Evolutionary conservation across 1,284 basidiomycete genomes (phyloP).

Genomic region (Trichosporon sp.): DNA sequence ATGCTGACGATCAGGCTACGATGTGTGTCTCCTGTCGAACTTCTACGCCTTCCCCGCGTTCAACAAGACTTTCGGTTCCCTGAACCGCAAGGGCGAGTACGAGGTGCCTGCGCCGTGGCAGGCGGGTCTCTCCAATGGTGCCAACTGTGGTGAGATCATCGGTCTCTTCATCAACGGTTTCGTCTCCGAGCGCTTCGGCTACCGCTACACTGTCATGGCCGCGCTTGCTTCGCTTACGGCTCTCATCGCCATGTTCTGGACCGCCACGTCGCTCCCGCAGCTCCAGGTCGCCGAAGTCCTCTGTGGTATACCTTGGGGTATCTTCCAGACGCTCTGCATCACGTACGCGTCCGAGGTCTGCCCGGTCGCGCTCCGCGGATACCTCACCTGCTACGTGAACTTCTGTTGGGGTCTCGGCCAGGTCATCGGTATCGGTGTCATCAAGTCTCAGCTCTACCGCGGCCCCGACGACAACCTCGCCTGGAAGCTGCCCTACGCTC

Average conservation of each 20-base stretch:
- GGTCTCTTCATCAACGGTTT: conserved; percentile 57
- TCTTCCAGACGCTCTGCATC: conserved; percentile 33
- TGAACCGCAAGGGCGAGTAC: conserved; percentile 50
- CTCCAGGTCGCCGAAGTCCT: conserved; percentile 48
- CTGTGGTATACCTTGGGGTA: conserved; percentile 50
- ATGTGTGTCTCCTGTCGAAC: conserved; percentile 45
- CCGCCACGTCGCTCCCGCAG: conserved; percentile 43
- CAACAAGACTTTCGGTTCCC: conserved; percentile 49
- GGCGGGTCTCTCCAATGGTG: conserved; percentile 57
- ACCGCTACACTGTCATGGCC: conserved; percentile 48
- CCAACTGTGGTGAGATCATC: conserved; percentile 55
- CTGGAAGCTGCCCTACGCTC: conserved; percentile 48
- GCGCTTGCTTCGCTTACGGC: conserved; percentile 44
- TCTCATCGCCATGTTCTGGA: conserved; percentile 51
- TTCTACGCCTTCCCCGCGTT: conserved; percentile 55
- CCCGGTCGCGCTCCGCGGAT: conserved; percentile 52
- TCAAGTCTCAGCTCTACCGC: conserved; percentile 45
- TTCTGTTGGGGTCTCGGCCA: conserved; percentile 54
- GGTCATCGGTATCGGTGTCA: conserved; percentile 52
- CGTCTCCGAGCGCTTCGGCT: conserved; percentile 55
- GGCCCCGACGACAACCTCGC: conserved; percentile 42
- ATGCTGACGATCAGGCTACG: conserved; percentile 36
- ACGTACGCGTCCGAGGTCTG: conserved; percentile 42
- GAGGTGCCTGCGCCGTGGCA: conserved; percentile 60
- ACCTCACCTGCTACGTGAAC: conserved; percentile 53